phyloP scores from a whole-genome alignment of 202 grass and related monocot genomes.

The Panicum hallii region DNA sequence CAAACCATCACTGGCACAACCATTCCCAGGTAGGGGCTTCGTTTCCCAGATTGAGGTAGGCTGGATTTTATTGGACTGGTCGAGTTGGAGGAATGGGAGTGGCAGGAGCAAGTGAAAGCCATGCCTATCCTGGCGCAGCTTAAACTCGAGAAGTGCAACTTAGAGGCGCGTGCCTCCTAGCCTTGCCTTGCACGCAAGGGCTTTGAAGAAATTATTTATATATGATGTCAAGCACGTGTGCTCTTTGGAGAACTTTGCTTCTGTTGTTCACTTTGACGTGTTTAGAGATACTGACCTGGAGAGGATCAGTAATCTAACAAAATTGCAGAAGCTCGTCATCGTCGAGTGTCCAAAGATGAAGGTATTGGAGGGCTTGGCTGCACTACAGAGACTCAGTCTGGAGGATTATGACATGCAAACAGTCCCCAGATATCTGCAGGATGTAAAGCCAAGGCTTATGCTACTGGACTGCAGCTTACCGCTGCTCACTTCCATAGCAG shows the following conservation, averaged over 20 bases:
- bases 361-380: not conserved
- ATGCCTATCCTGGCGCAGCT: not conserved
- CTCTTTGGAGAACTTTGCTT: not conserved
- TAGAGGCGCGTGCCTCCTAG: not conserved
- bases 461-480: not conserved
- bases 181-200: not conserved
- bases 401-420: not conserved
- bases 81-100: conserved; percentile 13
- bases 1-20: not conserved
- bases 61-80: fast-evolving
- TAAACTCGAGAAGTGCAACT: not conserved
- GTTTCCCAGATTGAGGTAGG: not conserved
- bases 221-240: no score
- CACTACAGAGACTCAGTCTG: fast-evolving
- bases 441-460: not conserved
- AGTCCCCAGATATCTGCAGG: no score
- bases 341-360: not conserved
- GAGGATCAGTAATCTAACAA: not conserved
- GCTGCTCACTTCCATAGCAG: not conserved
- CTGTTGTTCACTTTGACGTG: not conserved
- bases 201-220: no score
- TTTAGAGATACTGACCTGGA: fast-evolving
- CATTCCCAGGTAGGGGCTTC: not conserved
- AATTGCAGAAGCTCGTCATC: not conserved
- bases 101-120: conserved; percentile 2